A percentile compares a stretch with the other conserved stretches of the same genome.
phyloP scores from a whole-genome alignment of 1,284 basidiomycete genomes.

The Cutaneotrichosporon sp. region DNA sequence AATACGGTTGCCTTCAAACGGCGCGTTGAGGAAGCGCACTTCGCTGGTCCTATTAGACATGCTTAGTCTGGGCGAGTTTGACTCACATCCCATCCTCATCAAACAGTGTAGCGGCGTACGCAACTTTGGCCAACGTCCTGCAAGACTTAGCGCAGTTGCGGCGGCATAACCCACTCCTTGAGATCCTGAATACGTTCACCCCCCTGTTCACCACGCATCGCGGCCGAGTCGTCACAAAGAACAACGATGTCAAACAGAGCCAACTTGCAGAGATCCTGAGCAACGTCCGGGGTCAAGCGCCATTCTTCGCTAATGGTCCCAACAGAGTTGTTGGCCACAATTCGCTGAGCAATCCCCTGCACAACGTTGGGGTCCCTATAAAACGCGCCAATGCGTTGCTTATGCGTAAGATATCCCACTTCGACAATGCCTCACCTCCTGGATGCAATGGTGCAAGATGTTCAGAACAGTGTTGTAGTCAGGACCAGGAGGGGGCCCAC shows the following conservation, averaged over 20 bases:
- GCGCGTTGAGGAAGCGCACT: slow-evolving; percentile 50
- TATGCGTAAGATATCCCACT: no score
- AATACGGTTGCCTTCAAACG: slow-evolving; percentile 49
- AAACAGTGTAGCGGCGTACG: slow-evolving; percentile 47
- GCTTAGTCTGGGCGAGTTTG: no score
- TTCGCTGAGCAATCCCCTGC: slow-evolving; percentile 47
- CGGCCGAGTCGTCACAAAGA: slow-evolving; percentile 17
- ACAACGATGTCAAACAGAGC: slow-evolving; percentile 18
- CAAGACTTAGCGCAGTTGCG: background rate
- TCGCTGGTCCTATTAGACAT: no score
- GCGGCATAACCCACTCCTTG: slow-evolving; percentile 33
- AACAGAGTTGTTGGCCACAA: slow-evolving; percentile 44
- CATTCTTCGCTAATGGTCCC: slow-evolving; percentile 46
- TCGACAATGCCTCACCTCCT: no score
- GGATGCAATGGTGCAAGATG: slow-evolving; percentile 43
- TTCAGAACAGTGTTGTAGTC: slow-evolving; percentile 6
- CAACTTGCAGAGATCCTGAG: slow-evolving; percentile 21
- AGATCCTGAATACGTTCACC: slow-evolving; percentile 34
- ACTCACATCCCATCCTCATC: slow-evolving; percentile 50
- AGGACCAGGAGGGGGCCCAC: slow-evolving; percentile 2
- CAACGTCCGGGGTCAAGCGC: slow-evolving; percentile 49
- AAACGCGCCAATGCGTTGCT: slow-evolving; percentile 49
- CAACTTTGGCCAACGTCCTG: slow-evolving; percentile 46
- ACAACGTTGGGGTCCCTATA: slow-evolving; percentile 49
- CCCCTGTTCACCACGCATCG: slow-evolving; percentile 12